phyloP scores from a whole-genome alignment of 345 rosid genomes.

The Lagerstroemia speciosa region DNA sequence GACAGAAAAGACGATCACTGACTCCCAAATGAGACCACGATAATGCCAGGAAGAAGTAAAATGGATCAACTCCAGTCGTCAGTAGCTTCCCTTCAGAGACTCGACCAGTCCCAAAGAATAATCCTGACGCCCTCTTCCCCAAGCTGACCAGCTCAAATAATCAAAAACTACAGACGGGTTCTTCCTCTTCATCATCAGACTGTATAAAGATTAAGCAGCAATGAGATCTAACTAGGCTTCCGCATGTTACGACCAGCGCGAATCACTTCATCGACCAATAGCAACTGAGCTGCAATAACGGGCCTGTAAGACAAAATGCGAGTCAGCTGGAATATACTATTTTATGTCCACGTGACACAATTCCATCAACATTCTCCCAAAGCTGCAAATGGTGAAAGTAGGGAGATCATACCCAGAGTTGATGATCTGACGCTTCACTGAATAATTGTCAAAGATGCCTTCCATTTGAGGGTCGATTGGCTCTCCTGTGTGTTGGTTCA shows the following conservation, averaged over 20 bases:
- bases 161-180: not conserved
- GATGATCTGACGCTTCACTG: constrained; percentile 86
- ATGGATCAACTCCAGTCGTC: no score
- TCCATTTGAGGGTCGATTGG: constrained; percentile 83
- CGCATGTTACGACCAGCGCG: constrained; percentile 97
- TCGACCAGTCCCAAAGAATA: no score
- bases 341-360: not conserved
- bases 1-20: no score
- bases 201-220: not conserved
- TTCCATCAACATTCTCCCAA: not conserved
- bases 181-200: not conserved
- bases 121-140: no score
- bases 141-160: not conserved
- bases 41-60: no score
- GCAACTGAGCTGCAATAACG: constrained; percentile 84
- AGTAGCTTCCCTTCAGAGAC: no score
- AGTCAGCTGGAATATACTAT: not conserved
- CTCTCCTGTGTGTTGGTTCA: constrained; percentile 76
- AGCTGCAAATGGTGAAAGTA: not conserved
- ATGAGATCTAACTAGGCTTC: constrained; percentile 51
- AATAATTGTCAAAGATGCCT: constrained; percentile 91
- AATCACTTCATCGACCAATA: constrained; percentile 91
- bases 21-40: no score
- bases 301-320: constrained; percentile 44
- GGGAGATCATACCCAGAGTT: constrained; percentile 58